A percentile compares a stretch with the other conserved stretches of the same genome.
Evolutionary conservation across 1,139 yeast species (phyloP).

Genomic region (Sugiyamaella pinicola): DNA sequence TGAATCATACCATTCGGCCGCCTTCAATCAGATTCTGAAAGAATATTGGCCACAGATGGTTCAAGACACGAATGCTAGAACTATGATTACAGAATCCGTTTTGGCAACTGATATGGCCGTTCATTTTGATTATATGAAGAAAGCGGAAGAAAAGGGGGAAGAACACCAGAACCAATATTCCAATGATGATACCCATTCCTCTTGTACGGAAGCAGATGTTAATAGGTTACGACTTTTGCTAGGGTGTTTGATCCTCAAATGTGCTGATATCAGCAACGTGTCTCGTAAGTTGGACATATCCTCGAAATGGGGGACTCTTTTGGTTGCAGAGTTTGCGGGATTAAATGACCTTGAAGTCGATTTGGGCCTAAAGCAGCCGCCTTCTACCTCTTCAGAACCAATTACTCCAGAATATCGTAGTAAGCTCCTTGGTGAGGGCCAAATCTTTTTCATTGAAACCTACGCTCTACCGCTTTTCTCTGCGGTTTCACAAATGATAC

Average conservation of each 20-base stretch:
- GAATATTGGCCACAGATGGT: conserved; percentile 64
- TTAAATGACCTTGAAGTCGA: conserved; percentile 56
- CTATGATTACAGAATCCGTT: conserved; percentile 46
- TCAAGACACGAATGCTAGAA: conserved; percentile 25
- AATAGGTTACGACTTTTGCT: conserved; percentile 45
- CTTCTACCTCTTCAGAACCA: conserved; percentile 30
- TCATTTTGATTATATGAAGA: conserved; percentile 72
- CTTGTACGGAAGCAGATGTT: neutral
- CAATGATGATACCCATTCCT: neutral
- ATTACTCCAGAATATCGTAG: conserved; percentile 26
- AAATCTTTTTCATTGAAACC: conserved; percentile 76
- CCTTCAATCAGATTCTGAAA: conserved; percentile 62
- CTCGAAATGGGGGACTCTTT: conserved; percentile 81
- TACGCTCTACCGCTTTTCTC: conserved; percentile 78
- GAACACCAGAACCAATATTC: conserved; percentile 3
- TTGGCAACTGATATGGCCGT: conserved; percentile 94
- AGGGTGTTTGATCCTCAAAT: conserved; percentile 73
- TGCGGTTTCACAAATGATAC: conserved; percentile 54
- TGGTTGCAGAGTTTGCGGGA: conserved; percentile 76
- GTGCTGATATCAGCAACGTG: conserved; percentile 94
- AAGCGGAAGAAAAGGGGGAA: conserved; percentile 29
- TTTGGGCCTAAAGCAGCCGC: conserved; percentile 33
- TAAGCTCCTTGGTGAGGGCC: conserved; percentile 63
- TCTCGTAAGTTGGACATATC: conserved; percentile 76
- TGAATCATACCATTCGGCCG: conserved; percentile 81